These are phyloP conservation scores for Lentinula edodes DNA, from an alignment of 768 basidiomycete genomes.

Conservation along the genomic window DNA sequence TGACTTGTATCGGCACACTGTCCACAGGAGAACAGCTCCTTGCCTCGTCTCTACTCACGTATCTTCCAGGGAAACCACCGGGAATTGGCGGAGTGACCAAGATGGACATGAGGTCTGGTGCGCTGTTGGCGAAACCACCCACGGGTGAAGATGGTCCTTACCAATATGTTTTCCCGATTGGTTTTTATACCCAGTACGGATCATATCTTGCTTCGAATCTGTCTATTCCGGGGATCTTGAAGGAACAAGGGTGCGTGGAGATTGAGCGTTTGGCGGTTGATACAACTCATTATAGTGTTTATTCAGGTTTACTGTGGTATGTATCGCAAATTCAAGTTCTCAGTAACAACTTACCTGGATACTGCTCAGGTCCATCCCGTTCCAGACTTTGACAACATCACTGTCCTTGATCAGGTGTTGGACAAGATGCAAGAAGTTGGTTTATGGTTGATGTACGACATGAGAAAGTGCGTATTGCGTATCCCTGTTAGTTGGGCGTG, in stretches of 20 bases:
- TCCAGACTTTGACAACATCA: slow-evolving; percentile 58
- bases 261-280: neutral
- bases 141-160: slow-evolving; percentile 44
- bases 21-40: slow-evolving; percentile 27
- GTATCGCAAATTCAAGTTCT: slow-evolving; percentile 16
- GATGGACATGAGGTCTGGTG: slow-evolving; percentile 57
- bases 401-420: slow-evolving; percentile 50
- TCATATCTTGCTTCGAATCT: slow-evolving; percentile 48
- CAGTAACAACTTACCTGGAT: slow-evolving; percentile 25
- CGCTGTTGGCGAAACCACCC: slow-evolving; percentile 44
- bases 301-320: slow-evolving; percentile 34
- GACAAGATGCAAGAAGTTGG: slow-evolving; percentile 69
- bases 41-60: slow-evolving; percentile 38
- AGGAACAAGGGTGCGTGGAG: slow-evolving; percentile 44
- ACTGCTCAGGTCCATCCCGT: slow-evolving; percentile 56
- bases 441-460: slow-evolving; percentile 78
- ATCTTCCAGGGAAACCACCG: slow-evolving; percentile 41
- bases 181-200: slow-evolving; percentile 66
- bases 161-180: slow-evolving; percentile 61
- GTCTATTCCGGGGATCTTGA: slow-evolving; percentile 48
- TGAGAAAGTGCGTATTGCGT: slow-evolving; percentile 45
- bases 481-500: neutral
- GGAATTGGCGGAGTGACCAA: slow-evolving; percentile 55
- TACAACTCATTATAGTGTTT: neutral
- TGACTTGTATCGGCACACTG: slow-evolving; percentile 34